phyloP scores from a whole-genome alignment of 768 basidiomycete genomes.

The Leccinum longicurvipes region DNA sequence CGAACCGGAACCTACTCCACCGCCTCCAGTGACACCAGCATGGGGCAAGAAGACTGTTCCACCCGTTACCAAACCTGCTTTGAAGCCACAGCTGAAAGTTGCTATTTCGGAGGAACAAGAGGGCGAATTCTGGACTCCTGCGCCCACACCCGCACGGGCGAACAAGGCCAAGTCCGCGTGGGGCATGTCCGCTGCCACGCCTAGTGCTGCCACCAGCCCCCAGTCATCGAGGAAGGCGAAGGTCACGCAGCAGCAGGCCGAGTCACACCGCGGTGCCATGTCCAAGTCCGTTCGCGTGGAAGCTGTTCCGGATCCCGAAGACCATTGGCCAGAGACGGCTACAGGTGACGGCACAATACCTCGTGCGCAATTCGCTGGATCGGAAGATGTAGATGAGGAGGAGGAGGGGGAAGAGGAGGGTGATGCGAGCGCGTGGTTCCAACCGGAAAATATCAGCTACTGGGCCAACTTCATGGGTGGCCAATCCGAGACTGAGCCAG shows the following conservation, averaged over 20 bases:
- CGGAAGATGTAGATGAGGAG: conserved; percentile 10
- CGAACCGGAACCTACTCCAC: conserved; percentile 6
- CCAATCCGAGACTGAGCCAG: conserved; percentile 10
- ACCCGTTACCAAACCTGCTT: background rate
- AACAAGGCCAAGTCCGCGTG: conserved; percentile 19
- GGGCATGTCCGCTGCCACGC: conserved; percentile 5
- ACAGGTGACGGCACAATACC: conserved; percentile 1
- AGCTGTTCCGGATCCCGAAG: conserved; percentile 13
- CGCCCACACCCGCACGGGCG: conserved; percentile 2
- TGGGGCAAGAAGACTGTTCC: conserved; percentile 15
- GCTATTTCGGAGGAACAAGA: conserved; percentile 19
- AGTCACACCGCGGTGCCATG: conserved; percentile 6
- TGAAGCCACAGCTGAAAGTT: conserved; percentile 20
- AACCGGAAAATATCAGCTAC: conserved; percentile 24
- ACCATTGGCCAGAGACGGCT: background rate
- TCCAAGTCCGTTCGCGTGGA: conserved; percentile 15
- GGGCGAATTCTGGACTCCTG: conserved; percentile 7
- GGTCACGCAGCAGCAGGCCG: conserved; percentile 6
- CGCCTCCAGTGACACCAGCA: conserved; percentile 1
- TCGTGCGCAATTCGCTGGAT: conserved; percentile 1
- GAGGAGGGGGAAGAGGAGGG: conserved; percentile 23
- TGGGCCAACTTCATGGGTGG: conserved; percentile 29
- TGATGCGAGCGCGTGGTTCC: conserved; percentile 22
- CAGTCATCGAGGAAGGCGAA: conserved; percentile 20
- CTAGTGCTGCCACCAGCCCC: background rate